Conservation (phyloP, 1,139 yeast genomes). For the Arxiozyma slooffiae region DNA sequence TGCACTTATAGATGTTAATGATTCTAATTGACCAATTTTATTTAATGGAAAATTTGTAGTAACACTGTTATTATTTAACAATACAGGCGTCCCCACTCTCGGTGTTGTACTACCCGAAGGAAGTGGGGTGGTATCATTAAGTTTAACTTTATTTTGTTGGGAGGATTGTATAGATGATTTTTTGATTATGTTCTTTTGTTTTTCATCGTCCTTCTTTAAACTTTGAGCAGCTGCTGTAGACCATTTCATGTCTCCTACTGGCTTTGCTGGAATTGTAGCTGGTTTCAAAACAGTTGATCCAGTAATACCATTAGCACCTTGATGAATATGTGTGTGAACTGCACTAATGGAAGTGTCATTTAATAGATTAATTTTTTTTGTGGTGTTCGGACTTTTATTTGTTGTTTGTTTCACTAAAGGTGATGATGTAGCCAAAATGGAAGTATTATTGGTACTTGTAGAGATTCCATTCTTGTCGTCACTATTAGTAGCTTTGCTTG, state of each 20-base stretch:
- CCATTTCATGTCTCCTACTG: constrained; percentile 61
- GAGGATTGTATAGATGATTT: background rate
- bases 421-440: constrained; percentile 4
- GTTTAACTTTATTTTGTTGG: background rate
- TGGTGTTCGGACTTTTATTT: constrained; percentile 12
- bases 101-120: constrained; percentile 16
- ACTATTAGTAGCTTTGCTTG: constrained; percentile 4
- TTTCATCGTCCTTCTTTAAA: constrained; percentile 21
- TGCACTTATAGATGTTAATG: background rate
- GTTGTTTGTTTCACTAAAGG: constrained; percentile 10
- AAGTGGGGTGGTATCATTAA: constrained; percentile 6
- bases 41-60: background rate
- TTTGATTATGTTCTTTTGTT: background rate
- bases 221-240: constrained; percentile 53
- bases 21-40: constrained; percentile 1
- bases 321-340: constrained; percentile 28
- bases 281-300: constrained; percentile 48
- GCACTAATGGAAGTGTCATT: constrained; percentile 1
- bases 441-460: background rate
- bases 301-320: constrained; percentile 24
- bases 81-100: constrained; percentile 11
- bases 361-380: background rate
- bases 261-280: constrained; percentile 56
- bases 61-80: constrained; percentile 6
- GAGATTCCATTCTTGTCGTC: background rate